Evolutionary conservation across 139 green algal species (phyloP), one percentile per base, ranked within the genome.

Genomic region (Closterium sp.): DNA sequence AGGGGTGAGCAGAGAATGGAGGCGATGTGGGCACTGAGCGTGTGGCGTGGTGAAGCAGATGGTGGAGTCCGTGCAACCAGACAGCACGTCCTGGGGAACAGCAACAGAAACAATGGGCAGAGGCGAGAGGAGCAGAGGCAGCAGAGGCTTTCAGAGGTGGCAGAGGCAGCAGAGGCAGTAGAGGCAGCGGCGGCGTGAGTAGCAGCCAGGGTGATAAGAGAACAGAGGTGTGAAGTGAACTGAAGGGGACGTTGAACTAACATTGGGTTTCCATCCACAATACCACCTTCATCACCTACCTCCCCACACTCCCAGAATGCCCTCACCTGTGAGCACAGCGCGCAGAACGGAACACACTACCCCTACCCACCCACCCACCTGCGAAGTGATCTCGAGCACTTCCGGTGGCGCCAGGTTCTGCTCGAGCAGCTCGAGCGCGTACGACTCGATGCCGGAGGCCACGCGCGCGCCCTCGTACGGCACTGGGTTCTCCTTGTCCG

Each of bases 381-480:
- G 87, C 34, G 95, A 95, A 9, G 94, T 93, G 31, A 98, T 91
- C 96, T 98, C 96, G 6, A 89, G 38, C 6, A 96, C 95, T 94
- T 95, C 84, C 8, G 38, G 85, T 0, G 92, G 31, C 12, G 85
- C n/a, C 16, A 81, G 32, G 85, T 89, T 32, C 81, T 64, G 1
- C 84, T 91, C 90, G 28, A 89, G 34, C 28, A 88, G 25, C 30
- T 88, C 94, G 95, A 91, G 95, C 7, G 89, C 91, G 30, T 86
- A 90, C 5, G n/a, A 36, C 81, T 95, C 84, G 34, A 99, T 96
- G 93, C 87, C 92, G 25, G 84, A 92, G 1, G 91, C 85, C 86
- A 97, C 96, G 1, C 97, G 92, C 34, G 94, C 94, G 30, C 95
- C 96, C 0, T 97, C n/a, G 94, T 99, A 99, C 21, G 97, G 96